Percentiles rank a stretch among this genome's conserved stretches.
phyloP scores from a whole-genome alignment of 352 stramenopile genomes.

The Phytophthora foliorum region DNA sequence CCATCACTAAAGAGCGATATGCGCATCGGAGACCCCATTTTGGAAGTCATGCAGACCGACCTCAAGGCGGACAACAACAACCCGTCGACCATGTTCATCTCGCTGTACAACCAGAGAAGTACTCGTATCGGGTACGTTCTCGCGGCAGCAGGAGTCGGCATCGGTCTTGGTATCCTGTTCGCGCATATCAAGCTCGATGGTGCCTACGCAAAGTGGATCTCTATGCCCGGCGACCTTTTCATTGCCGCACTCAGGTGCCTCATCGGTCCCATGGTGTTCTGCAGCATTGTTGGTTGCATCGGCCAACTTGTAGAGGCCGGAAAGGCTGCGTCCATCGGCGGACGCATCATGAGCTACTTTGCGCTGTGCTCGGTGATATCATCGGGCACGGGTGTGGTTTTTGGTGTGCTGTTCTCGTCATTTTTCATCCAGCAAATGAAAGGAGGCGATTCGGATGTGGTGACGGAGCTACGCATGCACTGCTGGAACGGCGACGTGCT shows the following conservation, averaged over 20 bases:
- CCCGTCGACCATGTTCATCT: slow-evolving; percentile 51
- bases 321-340: slow-evolving; percentile 61
- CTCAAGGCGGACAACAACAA: slow-evolving; percentile 31
- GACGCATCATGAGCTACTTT: slow-evolving; percentile 62
- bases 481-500: slow-evolving; percentile 62
- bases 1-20: slow-evolving; percentile 36
- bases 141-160: slow-evolving; percentile 49
- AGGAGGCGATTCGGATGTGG: slow-evolving; percentile 17
- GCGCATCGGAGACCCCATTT: slow-evolving; percentile 10
- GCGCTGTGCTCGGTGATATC: slow-evolving; percentile 55
- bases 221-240: slow-evolving; percentile 70
- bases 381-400: slow-evolving; percentile 49
- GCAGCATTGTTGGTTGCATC: slow-evolving; percentile 69
- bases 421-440: slow-evolving; percentile 57
- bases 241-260: slow-evolving; percentile 68
- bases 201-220: slow-evolving; percentile 53
- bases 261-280: slow-evolving; percentile 77
- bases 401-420: slow-evolving; percentile 43
- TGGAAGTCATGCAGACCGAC: not conserved
- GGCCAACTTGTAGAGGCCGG: slow-evolving; percentile 62
- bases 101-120: slow-evolving; percentile 53
- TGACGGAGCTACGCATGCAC: slow-evolving; percentile 44
- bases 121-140: slow-evolving; percentile 48
- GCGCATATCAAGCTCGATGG: slow-evolving; percentile 40
- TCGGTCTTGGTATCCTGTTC: slow-evolving; percentile 58